Evolutionary conservation across 495 filamentous ascomycete genomes (phyloP).

Genomic region (Hypomontagnella submonticulosa): DNA sequence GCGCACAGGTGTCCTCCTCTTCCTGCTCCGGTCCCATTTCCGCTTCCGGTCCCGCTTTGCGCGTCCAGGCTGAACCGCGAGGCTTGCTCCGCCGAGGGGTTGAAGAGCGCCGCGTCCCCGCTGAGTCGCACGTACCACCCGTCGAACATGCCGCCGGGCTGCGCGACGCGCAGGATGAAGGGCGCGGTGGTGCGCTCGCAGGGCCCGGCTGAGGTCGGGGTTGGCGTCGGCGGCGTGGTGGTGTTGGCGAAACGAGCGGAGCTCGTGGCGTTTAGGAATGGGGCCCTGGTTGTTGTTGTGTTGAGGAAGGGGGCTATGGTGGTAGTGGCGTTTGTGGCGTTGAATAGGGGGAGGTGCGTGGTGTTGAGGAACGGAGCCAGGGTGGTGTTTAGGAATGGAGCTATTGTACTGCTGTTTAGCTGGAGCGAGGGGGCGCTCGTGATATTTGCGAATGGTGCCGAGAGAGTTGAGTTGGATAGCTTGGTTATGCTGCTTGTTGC

Average conservation of each 20-base stretch:
- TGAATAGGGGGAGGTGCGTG: neutral
- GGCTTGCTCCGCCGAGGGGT: constrained; percentile 3
- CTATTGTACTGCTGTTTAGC: constrained; percentile 9
- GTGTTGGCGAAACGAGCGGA: constrained; percentile 47
- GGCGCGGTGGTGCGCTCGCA: constrained; percentile 39
- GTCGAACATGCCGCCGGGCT: constrained; percentile 45
- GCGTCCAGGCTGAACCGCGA: constrained; percentile 45
- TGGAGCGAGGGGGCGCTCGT: constrained; percentile 4
- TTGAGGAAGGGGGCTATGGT: constrained; percentile 35
- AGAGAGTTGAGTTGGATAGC: constrained; percentile 16
- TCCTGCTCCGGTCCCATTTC: too few relatives aligned
- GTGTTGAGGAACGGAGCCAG: constrained; percentile 40
- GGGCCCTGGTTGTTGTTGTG: constrained; percentile 46
- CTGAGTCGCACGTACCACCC: constrained; percentile 44
- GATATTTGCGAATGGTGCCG: constrained; percentile 8
- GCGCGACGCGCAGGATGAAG: constrained; percentile 43
- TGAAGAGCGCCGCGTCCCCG: constrained; percentile 43
- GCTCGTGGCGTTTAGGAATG: constrained; percentile 41
- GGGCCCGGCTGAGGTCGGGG: constrained; percentile 27
- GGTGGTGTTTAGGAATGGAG: constrained; percentile 41
- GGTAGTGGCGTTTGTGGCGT: constrained; percentile 29
- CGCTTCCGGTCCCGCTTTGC: neutral
- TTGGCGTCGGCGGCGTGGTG: constrained; percentile 49
- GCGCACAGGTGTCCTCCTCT: constrained; percentile 33
- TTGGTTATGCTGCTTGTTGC: constrained; percentile 13